Percentiles rank a stretch among this genome's conserved stretches.
Conservation (phyloP, 306 rosid species). For the Fagus crenata region DNA sequence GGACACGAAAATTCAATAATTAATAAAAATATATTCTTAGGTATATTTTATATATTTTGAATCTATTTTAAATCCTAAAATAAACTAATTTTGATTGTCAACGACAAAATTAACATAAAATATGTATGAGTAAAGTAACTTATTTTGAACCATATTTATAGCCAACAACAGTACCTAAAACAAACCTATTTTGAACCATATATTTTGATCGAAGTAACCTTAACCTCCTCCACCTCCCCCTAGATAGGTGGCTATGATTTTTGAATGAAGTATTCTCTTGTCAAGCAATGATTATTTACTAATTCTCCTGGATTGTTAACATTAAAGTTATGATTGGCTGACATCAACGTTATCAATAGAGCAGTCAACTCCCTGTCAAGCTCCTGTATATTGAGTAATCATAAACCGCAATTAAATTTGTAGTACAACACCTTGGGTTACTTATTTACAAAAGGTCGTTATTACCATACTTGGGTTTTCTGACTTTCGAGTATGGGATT, state of each 20-base stretch:
- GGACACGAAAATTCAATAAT: no score
- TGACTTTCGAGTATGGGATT: neutral
- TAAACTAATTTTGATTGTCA: no score
- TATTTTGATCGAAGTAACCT: no score
- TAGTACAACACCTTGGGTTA: neutral
- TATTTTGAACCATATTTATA: no score
- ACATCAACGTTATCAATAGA: neutral
- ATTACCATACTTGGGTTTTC: neutral
- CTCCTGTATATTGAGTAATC: neutral
- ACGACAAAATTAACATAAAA: no score
- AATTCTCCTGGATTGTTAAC: neutral
- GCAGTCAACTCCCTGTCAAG: neutral
- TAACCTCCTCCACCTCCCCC: no score
- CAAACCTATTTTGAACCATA: no score
- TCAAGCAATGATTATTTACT: neutral
- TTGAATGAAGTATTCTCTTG: neutral
- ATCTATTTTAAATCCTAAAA: no score
- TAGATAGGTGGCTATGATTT: neutral
- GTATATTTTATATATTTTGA: no score
- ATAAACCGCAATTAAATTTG: neutral
- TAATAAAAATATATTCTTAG: no score
- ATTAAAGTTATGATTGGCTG: neutral
- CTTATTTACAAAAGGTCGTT: neutral
- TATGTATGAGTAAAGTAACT: no score
- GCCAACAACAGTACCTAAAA: no score